Evolutionary conservation across 305 asterid species (phyloP), one percentile per base, ranked within the genome.

Genomic region (Fraxinus nigra): DNA sequence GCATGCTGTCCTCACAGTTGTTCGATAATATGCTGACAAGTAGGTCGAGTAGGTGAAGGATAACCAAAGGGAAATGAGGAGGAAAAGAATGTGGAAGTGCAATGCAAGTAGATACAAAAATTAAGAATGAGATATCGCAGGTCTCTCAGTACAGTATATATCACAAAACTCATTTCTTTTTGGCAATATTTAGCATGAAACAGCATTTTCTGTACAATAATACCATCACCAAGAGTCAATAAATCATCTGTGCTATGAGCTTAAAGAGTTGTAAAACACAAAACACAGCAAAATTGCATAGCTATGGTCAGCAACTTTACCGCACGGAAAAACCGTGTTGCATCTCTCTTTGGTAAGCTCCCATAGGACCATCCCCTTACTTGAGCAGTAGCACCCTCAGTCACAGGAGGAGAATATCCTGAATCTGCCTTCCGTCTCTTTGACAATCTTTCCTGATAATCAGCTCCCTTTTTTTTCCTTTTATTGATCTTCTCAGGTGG

Each of bases 281-380:
- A 9, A 26, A 26, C 73, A 65, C 16, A 70, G 37, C 14, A 14
- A 34, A 72, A 33, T 16, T 34, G 46, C 76, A 75, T 85, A 11
- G 38, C 56, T 65, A 74, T 13, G 10, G n/a, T 24, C 76, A 77
- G 82, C 30, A 74, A 82, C 78, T 89, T 87, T 90, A 97, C 99
- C 92, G 91, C 95, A 46, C 99, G 98, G 80, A 87, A 92, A 87
- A 97, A 97, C 28, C 97, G 96, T 75, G 98, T 93, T 38, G 99
- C 99, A 18, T 97, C 99, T 87, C 98, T 92, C 87, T 97, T 97
- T 14, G 98, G 88, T 81, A 97, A 90, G 92, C 93, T 93, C 74
- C 98, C 99, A 74, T 92, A 90, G 75, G 99, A 97, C 98, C 99
- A 97, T 51, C 93, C 94, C 91, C 98, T 92, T 84, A 91, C 95